Evolutionary conservation across 495 filamentous ascomycete species (phyloP), one percentile per base, ranked within the genome.

Genomic region (Amphirosellinia nigrospora): DNA sequence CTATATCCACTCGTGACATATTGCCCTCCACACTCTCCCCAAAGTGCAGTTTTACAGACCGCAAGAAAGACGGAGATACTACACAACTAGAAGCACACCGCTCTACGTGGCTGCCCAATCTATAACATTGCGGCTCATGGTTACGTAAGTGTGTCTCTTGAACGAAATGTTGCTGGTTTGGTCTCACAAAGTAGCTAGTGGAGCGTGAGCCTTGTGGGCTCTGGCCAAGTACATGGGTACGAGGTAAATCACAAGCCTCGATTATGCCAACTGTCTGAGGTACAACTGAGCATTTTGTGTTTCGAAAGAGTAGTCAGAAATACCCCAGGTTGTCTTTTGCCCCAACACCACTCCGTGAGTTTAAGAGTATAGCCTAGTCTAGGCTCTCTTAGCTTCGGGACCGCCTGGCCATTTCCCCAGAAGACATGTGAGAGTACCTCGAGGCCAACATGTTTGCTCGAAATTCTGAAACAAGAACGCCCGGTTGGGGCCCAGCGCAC

Each of bases 381-480:
- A 60, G 53, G 45, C 55, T 45, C 36, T 30, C 53, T 53, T 69
- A 32, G 45, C 45, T 52, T 62, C 32, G 56, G 58, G 23, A 41
- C 32, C 23, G 34, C 4, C 34, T 26, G 36, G 32, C 46, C 23
- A 32, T 19, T 61, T 36, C 39, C 39, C 55, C 32, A 60, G 53
- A 43, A 67, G 28, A 16, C 23, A 45, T 53, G 48, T 53, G 66
- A 61, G 23, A 38, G 19, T 23, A 66, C 23, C 53, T 43, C 23
- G 34, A 32, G 34, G 56, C 45, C 34, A 50, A 50, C 38, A 34
- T 52, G 53, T 69, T 62, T 62, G 43, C 56, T 28, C 32, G 23
- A 23, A 32, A 53, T 21, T 62, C 50, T 53, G 66, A 69, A 69
- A 69, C 66, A 28, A 21, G n/a, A 32, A 23, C 55, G 34, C 45